Base-by-base conservation (phyloP, 1,284 basidiomycete species). In the Anthracocystis setariae region DNA sequence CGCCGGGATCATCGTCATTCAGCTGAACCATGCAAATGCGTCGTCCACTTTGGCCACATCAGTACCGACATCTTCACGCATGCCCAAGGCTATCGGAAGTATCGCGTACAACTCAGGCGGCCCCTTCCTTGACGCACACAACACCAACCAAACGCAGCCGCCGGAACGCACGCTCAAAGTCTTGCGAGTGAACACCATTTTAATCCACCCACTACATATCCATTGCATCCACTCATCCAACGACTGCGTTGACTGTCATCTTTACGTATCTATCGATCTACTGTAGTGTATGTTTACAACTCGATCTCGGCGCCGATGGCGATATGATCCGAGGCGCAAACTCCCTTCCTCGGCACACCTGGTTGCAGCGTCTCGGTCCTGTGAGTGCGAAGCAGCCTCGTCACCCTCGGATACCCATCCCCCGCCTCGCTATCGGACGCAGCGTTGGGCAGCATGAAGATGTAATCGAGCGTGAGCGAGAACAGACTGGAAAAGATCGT, bases 281-380 rank as follows among this genome's bases (percentile, higher is more conserved):
- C 18, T 12, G 21, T 29, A 13, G 7, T 29, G 2, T 42, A 23
- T 3, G n/a, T 13, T 48, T 40, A 65, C 43, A 71, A 29, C 29
- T 66, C 58, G 37, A 77, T 61, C 48, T 82, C 78, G 9, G 79
- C 82, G 40, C 88, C 89, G 10, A 96, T 86, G 1, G 90, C 90
- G 61, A 93, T 86, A 80, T 97, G 94, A 83, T 97, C 94, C 76
- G 91, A 93, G 10, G 91, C 91, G 72, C 90, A 91, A 24, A 94
- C 86, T 17, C 88, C 89, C 70, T 88, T 88, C 75, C 88, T 86
- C n/a, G 94, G 94, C 42, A 97, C 84, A 8, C 93, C 94, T 9
- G 87, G 86, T 8, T 86, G 86, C 9, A 96, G 86, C 48, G 89
- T 87, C 50, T 87, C 85, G n/a, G 87, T 87, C 18, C 77, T 80